These are phyloP conservation scores for Fusarium tuaranense DNA, from an alignment of 2,329 filamentous ascomycete species.

Conservation along the genomic window DNA sequence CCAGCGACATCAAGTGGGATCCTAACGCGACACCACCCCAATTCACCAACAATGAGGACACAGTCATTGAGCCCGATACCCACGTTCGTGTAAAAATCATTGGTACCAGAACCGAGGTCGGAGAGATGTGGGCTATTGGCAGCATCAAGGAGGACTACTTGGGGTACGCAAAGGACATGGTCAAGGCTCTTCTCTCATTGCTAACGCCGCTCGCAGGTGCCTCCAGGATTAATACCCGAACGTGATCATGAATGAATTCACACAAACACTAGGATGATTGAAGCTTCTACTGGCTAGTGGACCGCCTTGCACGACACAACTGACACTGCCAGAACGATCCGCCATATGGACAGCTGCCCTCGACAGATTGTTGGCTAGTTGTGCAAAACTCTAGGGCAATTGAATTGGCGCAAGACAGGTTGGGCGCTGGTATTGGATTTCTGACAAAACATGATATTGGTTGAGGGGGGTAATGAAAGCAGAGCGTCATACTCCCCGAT, in stretches of 20 bases:
- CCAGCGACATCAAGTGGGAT: constrained; percentile 91
- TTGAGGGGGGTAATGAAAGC: background rate
- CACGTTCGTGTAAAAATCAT: constrained; percentile 95
- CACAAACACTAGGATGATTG: constrained; percentile 19
- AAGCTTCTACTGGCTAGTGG: constrained; percentile 12
- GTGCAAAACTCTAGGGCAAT: constrained; percentile 2
- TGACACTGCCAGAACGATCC: background rate
- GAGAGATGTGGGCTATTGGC: constrained; percentile 95
- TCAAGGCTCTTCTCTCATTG: background rate
- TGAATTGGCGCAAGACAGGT: background rate
- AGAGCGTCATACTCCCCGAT: background rate
- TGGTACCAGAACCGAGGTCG: constrained; percentile 92
- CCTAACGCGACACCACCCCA: constrained; percentile 96
- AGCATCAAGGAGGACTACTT: constrained; percentile 91
- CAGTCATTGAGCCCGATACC: constrained; percentile 92
- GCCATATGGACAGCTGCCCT: background rate
- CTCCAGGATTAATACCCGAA: constrained; percentile 43
- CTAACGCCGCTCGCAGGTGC: constrained; percentile 42
- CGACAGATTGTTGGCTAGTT: constrained; percentile 5
- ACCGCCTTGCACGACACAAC: background rate
- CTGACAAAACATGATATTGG: constrained; percentile 1
- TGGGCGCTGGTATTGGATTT: constrained; percentile 2
- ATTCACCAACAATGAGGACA: constrained; percentile 94
- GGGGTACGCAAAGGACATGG: constrained; percentile 59
- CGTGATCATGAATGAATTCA: constrained; percentile 25